Conservation (phyloP, 768 basidiomycete genomes). For the Chalciporus sphaerocephalus region DNA sequence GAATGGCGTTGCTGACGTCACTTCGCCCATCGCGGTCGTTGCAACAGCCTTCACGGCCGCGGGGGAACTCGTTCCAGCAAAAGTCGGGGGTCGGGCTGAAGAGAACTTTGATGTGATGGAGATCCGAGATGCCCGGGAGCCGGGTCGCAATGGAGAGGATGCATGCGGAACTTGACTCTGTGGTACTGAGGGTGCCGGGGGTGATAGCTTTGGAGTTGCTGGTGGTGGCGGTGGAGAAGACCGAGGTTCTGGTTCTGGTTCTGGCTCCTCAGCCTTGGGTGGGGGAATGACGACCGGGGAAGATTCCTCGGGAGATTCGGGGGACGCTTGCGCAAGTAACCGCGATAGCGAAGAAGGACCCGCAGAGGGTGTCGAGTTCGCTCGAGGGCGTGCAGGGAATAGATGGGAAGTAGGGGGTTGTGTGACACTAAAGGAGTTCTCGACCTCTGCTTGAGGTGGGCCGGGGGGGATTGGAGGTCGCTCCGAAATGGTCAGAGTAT, state of each 20-base stretch:
- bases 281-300: conserved; percentile 26
- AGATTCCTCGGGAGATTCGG: conserved; percentile 33
- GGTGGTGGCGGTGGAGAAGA: conserved; percentile 10
- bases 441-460: conserved; percentile 67
- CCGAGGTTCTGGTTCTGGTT: conserved; percentile 17
- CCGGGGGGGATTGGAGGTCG: conserved; percentile 40
- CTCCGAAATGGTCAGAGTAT: conserved; percentile 8
- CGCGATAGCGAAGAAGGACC: conserved; percentile 79
- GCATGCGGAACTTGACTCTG: conserved; percentile 26
- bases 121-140: conserved; percentile 65
- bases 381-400: conserved; percentile 58
- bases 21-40: conserved; percentile 64
- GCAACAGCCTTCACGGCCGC: conserved; percentile 54
- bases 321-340: conserved; percentile 67
- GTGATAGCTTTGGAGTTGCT: conserved; percentile 30
- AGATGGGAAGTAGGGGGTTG: conserved; percentile 65
- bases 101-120: conserved; percentile 71
- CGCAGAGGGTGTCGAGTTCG: conserved; percentile 63
- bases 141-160: conserved; percentile 64
- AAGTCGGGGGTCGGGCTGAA: conserved; percentile 53
- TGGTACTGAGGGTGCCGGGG: conserved; percentile 35
- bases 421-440: conserved; percentile 63
- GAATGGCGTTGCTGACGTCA: conserved; percentile 43
- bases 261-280: conserved; percentile 30
- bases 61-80: conserved; percentile 45